Evolutionary conservation across 495 filamentous ascomycete species (phyloP).

Genomic region (Neurospora pannonica): DNA sequence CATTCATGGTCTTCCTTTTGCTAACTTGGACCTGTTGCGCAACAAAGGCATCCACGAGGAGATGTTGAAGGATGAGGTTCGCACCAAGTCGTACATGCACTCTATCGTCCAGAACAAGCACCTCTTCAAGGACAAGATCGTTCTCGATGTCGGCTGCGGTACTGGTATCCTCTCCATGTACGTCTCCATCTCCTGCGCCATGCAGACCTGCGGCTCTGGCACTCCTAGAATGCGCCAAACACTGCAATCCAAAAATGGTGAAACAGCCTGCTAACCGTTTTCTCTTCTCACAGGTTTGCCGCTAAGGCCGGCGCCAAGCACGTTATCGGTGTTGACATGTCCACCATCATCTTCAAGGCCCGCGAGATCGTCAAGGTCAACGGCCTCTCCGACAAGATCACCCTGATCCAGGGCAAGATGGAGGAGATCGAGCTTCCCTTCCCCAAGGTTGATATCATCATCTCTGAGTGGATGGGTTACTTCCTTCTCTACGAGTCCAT

Average conservation of each 20-base stretch:
- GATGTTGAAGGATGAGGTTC: constrained; percentile 99
- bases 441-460: constrained; percentile 82
- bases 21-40: constrained; percentile 17
- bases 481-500: constrained; percentile 88
- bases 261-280: constrained; percentile 5
- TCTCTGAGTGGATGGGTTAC: constrained; percentile 98
- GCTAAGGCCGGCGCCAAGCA: constrained; percentile 80
- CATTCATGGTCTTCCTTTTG: constrained; percentile 11
- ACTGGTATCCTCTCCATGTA: constrained; percentile 86
- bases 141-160: constrained; percentile 89
- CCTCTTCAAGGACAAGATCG: constrained; percentile 80
- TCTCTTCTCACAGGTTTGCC: constrained; percentile 52
- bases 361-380: constrained; percentile 77
- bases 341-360: constrained; percentile 83
- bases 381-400: constrained; percentile 69
- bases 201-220: background rate
- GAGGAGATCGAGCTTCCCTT: constrained; percentile 79
- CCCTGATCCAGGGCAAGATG: constrained; percentile 76
- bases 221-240: background rate
- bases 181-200: constrained; percentile 6
- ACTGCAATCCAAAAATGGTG: background rate
- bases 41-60: constrained; percentile 85
- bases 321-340: constrained; percentile 91
- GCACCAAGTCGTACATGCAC: constrained; percentile 91
- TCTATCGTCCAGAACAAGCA: constrained; percentile 91